Percentiles rank a stretch among this genome's conserved stretches.
phyloP scores from a whole-genome alignment of 805 yeast species.

The Pichia eremophila region DNA sequence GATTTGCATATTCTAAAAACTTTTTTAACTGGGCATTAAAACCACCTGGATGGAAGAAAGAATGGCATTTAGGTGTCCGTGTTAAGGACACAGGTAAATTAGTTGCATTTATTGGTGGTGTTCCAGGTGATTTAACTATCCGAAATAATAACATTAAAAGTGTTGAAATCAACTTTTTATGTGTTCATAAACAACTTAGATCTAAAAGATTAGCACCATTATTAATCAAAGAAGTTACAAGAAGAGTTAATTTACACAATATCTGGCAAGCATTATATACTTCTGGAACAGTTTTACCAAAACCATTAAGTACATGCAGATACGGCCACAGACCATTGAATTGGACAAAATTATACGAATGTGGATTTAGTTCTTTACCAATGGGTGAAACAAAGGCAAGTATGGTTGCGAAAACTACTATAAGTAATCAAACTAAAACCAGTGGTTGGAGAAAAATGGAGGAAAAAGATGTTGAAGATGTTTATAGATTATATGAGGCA shows the following conservation, averaged over 20 bases:
- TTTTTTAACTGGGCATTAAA: slow-evolving; percentile 90
- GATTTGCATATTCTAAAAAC: slow-evolving; percentile 78
- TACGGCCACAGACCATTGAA: slow-evolving; percentile 91
- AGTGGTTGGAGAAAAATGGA: slow-evolving; percentile 52
- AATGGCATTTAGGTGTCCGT: slow-evolving; percentile 92
- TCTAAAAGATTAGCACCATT: slow-evolving; percentile 93
- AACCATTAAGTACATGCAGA: slow-evolving; percentile 83
- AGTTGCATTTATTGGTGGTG: slow-evolving; percentile 88
- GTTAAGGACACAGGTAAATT: slow-evolving; percentile 67
- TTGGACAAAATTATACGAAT: slow-evolving; percentile 84
- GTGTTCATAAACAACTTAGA: slow-evolving; percentile 89
- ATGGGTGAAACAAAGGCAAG: slow-evolving; percentile 53
- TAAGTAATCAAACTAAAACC: slow-evolving; percentile 42
- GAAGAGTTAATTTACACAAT: slow-evolving; percentile 74
- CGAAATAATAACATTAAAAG: slow-evolving; percentile 41
- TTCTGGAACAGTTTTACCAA: slow-evolving; percentile 83
- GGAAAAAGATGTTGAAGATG: slow-evolving; percentile 54
- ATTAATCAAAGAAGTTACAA: slow-evolving; percentile 84
- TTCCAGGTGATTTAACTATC: slow-evolving; percentile 64
- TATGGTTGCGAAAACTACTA: slow-evolving; percentile 53
- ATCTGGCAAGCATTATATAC: slow-evolving; percentile 97
- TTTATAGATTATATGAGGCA: slow-evolving; percentile 44
- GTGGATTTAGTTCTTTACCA: slow-evolving; percentile 82
- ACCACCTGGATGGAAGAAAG: slow-evolving; percentile 84
- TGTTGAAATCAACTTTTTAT: slow-evolving; percentile 87